Evolutionary conservation across 345 rosid species (phyloP).

Genomic region (Capsella bursapastoris): DNA sequence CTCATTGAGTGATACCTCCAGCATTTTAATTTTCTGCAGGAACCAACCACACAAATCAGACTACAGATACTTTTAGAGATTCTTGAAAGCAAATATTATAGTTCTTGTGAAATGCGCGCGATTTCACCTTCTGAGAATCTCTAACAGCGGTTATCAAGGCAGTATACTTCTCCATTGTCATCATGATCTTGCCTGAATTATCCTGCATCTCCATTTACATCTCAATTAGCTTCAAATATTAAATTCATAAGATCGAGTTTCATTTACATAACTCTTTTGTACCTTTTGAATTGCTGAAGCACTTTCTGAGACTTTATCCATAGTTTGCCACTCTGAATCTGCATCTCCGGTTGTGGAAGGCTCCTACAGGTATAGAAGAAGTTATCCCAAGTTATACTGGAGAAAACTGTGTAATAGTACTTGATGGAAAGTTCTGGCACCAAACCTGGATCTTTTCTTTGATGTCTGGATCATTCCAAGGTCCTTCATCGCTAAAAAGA

Average conservation of each 20-base stretch:
- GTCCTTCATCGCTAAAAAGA: conserved; percentile 80
- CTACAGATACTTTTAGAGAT: neutral
- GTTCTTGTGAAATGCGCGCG: neutral
- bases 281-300: conserved; percentile 9
- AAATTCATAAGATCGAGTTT: neutral
- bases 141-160: conserved; percentile 21
- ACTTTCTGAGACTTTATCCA: conserved; percentile 26
- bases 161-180: conserved; percentile 18
- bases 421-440: neutral
- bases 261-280: neutral
- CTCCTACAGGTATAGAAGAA: neutral
- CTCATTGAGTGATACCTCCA: conserved; percentile 35
- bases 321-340: conserved; percentile 16
- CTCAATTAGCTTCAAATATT: conserved; percentile 4
- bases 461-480: conserved; percentile 84
- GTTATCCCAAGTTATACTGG: neutral
- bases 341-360: conserved; percentile 18
- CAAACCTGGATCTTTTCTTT: conserved; percentile 49
- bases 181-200: conserved; percentile 3
- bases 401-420: neutral
- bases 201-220: conserved; percentile 25
- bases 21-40: conserved; percentile 33
- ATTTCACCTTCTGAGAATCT: conserved; percentile 28
- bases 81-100: neutral
- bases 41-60: conserved; percentile 15